Base-by-base conservation (phyloP, 2,329 filamentous ascomycete genomes). In the Thelonectria rubi region DNA sequence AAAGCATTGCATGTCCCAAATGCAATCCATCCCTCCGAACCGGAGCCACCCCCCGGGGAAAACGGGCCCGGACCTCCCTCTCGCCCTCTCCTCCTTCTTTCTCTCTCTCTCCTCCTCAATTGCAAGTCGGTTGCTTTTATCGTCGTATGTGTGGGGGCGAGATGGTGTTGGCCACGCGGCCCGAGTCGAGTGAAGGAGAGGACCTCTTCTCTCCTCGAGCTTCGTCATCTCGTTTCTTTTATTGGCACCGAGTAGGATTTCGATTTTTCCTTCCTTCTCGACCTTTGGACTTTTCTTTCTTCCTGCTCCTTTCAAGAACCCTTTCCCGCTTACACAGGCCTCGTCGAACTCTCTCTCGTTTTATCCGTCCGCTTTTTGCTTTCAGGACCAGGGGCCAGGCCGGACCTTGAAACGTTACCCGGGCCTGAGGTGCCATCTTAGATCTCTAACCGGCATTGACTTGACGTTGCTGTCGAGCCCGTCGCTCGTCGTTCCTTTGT, bases 111-210 rank as follows among this genome's bases (percentile, higher is more conserved):
- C 37, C n/a, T 17, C 42, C 18, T 43, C 37, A 42, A 52, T 21
- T 32, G 47, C 18, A 10, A 3, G n/a, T 37, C 42, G 40, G 26
- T 15, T 24, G 17, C 32, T 12, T 55, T 48, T 30, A 55, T 56
- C 53, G 47, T 43, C 48, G 40, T 53, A 30, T n/a, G 39, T 10
- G 58, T 56, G 58, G 52, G 53, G 58, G 34, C 54, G 51, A 18
- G 32, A 49, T 18, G 40, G 40, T 46, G 47, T 43, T 51, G 58
- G 58, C 34, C 58, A 51, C 58, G 58, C 50, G 58, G 57, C 57
- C 51, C 43, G 24, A 24, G 24, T 24, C 24, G 24, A 34, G 46
- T 20, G 18, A 17, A 5, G 21, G 30, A 7, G 18, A n/a, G 50
- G 20, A 8, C 43, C 34, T 60, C 57, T 50, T 43, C 46, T 30